These are phyloP conservation scores for Citrullus amarus DNA, from an alignment of 306 rosid species.

Conservation along the genomic window DNA sequence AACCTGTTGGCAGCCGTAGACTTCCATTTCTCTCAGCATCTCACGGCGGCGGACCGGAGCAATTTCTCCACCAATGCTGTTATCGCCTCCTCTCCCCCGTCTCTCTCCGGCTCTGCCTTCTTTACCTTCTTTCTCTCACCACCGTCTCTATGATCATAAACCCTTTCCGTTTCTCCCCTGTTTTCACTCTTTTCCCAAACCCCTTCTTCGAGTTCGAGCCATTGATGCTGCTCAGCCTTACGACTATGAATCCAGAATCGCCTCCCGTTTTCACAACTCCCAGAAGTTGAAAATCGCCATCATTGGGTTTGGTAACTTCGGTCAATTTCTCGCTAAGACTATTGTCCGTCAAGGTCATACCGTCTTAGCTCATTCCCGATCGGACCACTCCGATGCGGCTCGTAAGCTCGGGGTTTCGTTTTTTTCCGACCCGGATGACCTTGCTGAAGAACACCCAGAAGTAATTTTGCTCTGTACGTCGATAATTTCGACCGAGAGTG, in stretches of 20 bases:
- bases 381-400: conserved; percentile 39
- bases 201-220: conserved; percentile 22
- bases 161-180: not conserved
- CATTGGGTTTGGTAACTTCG: conserved; percentile 68
- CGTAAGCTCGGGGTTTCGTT: conserved; percentile 35
- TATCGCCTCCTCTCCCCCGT: conserved; percentile 20
- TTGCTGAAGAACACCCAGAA: conserved; percentile 76
- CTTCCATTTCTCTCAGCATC: not conserved
- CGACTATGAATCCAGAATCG: conserved; percentile 55
- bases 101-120: conserved; percentile 8
- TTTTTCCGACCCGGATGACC: conserved; percentile 48
- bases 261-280: conserved; percentile 27
- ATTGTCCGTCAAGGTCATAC: conserved; percentile 64
- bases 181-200: not conserved
- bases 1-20: not conserved
- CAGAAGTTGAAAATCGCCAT: conserved; percentile 57
- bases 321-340: conserved; percentile 61
- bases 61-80: conserved; percentile 16
- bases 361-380: conserved; percentile 58
- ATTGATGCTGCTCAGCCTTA: conserved; percentile 62
- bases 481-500: conserved; percentile 42
- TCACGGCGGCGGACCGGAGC: not conserved
- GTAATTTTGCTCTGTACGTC: conserved; percentile 63
- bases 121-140: not conserved
- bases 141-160: not conserved